phyloP scores from a whole-genome alignment of 1,284 basidiomycete genomes.

The Phellopilus nigrolimitatus region DNA sequence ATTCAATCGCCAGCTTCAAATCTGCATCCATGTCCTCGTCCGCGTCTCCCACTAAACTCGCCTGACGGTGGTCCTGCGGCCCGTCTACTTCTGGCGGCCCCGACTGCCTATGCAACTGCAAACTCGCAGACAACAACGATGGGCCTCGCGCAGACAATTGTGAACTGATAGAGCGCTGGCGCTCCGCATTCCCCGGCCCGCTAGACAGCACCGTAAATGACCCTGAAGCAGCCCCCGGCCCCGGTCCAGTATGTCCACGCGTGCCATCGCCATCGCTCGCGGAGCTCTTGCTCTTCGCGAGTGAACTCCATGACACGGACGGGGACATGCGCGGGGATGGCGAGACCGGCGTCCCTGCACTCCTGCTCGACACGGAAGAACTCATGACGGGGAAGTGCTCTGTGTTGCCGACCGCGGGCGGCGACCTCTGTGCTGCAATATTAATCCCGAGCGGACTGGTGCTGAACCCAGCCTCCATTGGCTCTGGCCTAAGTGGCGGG shows the following conservation, averaged over 20 bases:
- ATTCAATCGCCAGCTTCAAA: slow-evolving; percentile 46
- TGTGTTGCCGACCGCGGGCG: slow-evolving; percentile 14
- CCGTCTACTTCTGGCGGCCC: slow-evolving; percentile 16
- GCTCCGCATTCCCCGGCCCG: no score
- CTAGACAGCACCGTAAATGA: no score
- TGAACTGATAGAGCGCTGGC: no score
- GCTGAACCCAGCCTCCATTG: slow-evolving; percentile 37
- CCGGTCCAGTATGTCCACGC: no score
- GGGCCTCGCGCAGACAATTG: neutral
- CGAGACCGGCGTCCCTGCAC: slow-evolving; percentile 11
- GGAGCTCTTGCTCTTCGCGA: neutral
- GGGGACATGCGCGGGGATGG: neutral
- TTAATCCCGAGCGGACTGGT: slow-evolving; percentile 25
- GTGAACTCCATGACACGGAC: slow-evolving; percentile 8
- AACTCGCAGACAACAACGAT: slow-evolving; percentile 8
- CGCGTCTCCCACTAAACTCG: neutral
- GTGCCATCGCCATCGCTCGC: no score
- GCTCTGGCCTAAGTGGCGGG: slow-evolving; percentile 32
- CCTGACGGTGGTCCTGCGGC: slow-evolving; percentile 1
- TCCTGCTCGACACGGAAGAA: slow-evolving; percentile 28
- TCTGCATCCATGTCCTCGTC: slow-evolving; percentile 43
- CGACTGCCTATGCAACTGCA: slow-evolving; percentile 1
- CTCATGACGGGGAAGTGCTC: slow-evolving; percentile 31
- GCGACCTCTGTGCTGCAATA: slow-evolving; percentile 5
- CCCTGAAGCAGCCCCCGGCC: no score